Evolutionary conservation across 768 basidiomycete species (phyloP).

Genomic region (Paxillus rubicundulus): DNA sequence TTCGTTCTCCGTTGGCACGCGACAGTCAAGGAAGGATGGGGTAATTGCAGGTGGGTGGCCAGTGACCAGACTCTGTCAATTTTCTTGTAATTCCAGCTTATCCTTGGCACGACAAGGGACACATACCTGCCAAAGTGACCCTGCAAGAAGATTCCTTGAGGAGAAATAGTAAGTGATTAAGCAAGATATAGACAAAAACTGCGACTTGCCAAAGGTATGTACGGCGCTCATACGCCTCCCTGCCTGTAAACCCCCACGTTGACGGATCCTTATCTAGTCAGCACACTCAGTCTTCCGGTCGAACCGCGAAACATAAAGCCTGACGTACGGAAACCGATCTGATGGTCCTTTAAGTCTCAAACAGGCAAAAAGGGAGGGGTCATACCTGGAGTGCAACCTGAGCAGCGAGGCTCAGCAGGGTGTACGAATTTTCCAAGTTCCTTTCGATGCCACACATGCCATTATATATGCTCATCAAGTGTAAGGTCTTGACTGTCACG

Average conservation of each 20-base stretch:
- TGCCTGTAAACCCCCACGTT: slow-evolving; percentile 48
- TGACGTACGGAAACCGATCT: slow-evolving; percentile 16
- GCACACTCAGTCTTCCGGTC: slow-evolving; percentile 5
- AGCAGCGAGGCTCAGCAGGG: slow-evolving; percentile 45
- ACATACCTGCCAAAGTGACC: slow-evolving; percentile 44
- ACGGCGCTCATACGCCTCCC: slow-evolving; percentile 51
- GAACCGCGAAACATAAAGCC: neutral
- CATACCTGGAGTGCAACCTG: slow-evolving; percentile 48
- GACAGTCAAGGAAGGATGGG: slow-evolving; percentile 44
- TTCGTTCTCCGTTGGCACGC: slow-evolving; percentile 45
- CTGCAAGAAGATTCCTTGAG: slow-evolving; percentile 41
- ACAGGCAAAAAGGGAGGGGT: neutral
- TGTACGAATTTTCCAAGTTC: slow-evolving; percentile 47
- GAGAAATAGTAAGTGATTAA: neutral
- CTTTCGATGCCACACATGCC: slow-evolving; percentile 52
- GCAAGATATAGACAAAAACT: neutral
- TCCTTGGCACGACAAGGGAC: neutral
- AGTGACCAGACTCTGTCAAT: slow-evolving; percentile 39
- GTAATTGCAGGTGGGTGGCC: slow-evolving; percentile 49
- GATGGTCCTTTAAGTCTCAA: slow-evolving; percentile 1
- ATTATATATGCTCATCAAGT: slow-evolving; percentile 54
- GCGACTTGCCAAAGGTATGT: slow-evolving; percentile 46
- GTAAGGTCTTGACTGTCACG: slow-evolving; percentile 47
- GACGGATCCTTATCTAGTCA: slow-evolving; percentile 47
- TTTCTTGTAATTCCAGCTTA: neutral